Evolutionary conservation across 1,139 yeast species (phyloP), one percentile per base, ranked within the genome.

Genomic region (Eremothecium cymbalariae): DNA sequence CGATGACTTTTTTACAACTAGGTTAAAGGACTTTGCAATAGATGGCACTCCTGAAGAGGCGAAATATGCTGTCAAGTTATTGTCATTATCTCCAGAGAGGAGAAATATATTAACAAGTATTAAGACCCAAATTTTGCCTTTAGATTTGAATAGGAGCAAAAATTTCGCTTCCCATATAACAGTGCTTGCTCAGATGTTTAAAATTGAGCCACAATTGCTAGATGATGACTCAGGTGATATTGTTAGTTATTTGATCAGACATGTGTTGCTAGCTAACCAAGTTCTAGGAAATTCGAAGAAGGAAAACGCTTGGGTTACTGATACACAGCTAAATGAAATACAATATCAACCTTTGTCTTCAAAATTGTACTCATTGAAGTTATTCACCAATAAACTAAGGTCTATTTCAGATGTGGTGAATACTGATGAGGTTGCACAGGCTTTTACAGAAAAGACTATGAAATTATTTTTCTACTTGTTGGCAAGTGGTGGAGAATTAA

Each of bases 401-500:
- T 67, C 78, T 0, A 55, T 68, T 9, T 67, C 64, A 6, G 37
- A 41, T 5, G 55, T 48, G 20, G 36, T 46, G 2, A 33, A 36
- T 2, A 43, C 50, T 2, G 54, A 57, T 14, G 55, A 50, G 1
- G 57, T 49, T 34, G 50, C 53, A 37, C 62, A 58, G 19, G 41
- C 62, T 45, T 64, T 60, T 41, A 74, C 81, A 0, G 72, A 67
- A 36, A 85, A 88, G 6, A 75, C 82, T 0, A 58, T 84, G 41
- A 82, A 80, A 45, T 60, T 84, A 25, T 64, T 85, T 28, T 64
- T 72, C 26, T 74, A 88, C 2, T 62, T 82, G 21, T 72, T 86
- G 31, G 74, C 77, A 2, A 80, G 80, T 53, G 81, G 82, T 31
- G 95, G 95, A n/a, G 95, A 86, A 50, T 69, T 86, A 18, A 72